Evolutionary conservation across 1,284 basidiomycete species (phyloP).

Genomic region (Trichosporon coremiiforme): DNA sequence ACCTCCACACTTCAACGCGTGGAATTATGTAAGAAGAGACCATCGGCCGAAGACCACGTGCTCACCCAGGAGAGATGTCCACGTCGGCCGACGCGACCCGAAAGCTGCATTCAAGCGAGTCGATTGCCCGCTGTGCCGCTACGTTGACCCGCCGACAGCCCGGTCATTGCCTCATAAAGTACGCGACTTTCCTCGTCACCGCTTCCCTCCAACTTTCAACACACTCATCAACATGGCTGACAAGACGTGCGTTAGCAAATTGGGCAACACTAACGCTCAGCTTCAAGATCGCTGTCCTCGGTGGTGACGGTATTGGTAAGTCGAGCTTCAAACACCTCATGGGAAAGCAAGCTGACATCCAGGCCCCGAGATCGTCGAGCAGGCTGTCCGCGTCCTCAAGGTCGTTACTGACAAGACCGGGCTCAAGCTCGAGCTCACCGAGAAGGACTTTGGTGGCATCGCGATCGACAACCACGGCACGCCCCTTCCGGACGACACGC

Average conservation of each 20-base stretch:
- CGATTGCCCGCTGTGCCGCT: not conserved
- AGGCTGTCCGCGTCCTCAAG: slow-evolving; percentile 85
- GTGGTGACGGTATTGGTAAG: slow-evolving; percentile 95
- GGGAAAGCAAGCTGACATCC: slow-evolving; percentile 27
- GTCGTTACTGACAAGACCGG: slow-evolving; percentile 69
- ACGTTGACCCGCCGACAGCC: not conserved
- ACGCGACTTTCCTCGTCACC: not conserved
- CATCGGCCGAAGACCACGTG: not conserved
- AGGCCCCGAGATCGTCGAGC: slow-evolving; percentile 92
- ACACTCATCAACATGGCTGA: slow-evolving; percentile 27
- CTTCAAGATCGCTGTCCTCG: slow-evolving; percentile 83
- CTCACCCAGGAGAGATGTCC: not conserved
- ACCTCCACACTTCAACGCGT: not conserved
- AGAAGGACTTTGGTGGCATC: slow-evolving; percentile 84
- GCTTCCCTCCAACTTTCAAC: not conserved
- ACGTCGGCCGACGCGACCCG: not conserved
- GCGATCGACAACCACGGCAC: slow-evolving; percentile 87
- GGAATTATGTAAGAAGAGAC: not conserved
- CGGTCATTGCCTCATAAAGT: slow-evolving; percentile 13
- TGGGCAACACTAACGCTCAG: slow-evolving; percentile 35
- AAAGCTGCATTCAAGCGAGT: not conserved
- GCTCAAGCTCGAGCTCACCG: slow-evolving; percentile 68
- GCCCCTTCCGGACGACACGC: slow-evolving; percentile 80
- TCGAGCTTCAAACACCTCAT: slow-evolving; percentile 23
- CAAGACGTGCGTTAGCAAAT: slow-evolving; percentile 29